Evolutionary conservation across 805 yeast genomes (phyloP), one percentile per base, ranked within the genome.

Genomic region (Diddensiella caesifluorescens): DNA sequence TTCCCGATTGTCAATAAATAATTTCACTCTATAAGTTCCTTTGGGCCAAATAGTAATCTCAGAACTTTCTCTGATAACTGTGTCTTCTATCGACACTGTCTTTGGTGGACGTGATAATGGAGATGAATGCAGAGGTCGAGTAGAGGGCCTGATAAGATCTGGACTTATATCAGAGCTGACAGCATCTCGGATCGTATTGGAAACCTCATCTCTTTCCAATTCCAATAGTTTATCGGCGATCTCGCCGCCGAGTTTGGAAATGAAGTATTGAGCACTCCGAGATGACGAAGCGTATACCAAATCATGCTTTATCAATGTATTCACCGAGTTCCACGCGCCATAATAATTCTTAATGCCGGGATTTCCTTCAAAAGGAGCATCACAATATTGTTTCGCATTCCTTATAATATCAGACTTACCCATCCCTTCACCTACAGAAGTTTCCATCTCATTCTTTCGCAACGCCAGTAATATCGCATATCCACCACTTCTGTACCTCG

Each of bases 1-100:
- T 60, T 90, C 98, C 49, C 97, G 71, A 52, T 78, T 85, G 59
- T 90, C 98, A 3, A 90, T 61, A 2, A 85, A 50, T 20, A 89
- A 69, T 16, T 71, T 62, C 2, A 90, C 63, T 1, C 75, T 79
- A 56, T 67, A 89, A 2, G 73, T 65, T 0, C 74, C 79, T 0
- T 72, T 63, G 4, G 66, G 59, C 97, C 97, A 92, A 12, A 54
- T 31, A 15, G 28, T 16, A 13, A 33, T 30, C 16, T 9, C 9
- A 13, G 19, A 6, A 19, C 16, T 29, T 29, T 29, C 32, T 13
- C 32, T 7, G 32, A n/a, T n/a, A n/a, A n/a, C n/a, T n/a, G n/a
- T n/a, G n/a, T n/a, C n/a, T n/a, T n/a, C n/a, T n/a, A n/a, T n/a
- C n/a, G n/a, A n/a, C n/a, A n/a, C n/a, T n/a, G n/a, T n/a, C n/a